Evolutionary conservation across 176 grass and related monocot species (phyloP).

Genomic region (bread wheat (Triticum aestivum)): IWGSC_CS_RefSeq_v2.1 NC_057802.1:412611902-412612401

Average conservation of each 20-base stretch:
- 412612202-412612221: background rate
- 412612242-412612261: background rate
- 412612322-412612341: too few species aligned
- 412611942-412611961: background rate
- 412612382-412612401: too few species aligned
- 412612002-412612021: background rate
- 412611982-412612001: background rate
- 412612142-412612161: too few species aligned
- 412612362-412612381: too few species aligned
- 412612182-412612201: too few species aligned
- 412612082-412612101: background rate
- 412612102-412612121: background rate
- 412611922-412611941: background rate
- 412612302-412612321: too few species aligned
- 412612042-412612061: background rate
- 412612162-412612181: too few species aligned
- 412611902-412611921: background rate
- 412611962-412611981: background rate
- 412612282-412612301: background rate
- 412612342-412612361: too few species aligned
- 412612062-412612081: background rate
- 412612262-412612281: background rate
- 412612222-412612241: background rate
- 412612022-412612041: background rate
- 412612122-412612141: too few species aligned